A percentile compares a stretch with the other conserved stretches of the same genome.
Evolutionary conservation across 2,329 filamentous ascomycete genomes (phyloP).

Genomic region (Botrytis fabae): DNA sequence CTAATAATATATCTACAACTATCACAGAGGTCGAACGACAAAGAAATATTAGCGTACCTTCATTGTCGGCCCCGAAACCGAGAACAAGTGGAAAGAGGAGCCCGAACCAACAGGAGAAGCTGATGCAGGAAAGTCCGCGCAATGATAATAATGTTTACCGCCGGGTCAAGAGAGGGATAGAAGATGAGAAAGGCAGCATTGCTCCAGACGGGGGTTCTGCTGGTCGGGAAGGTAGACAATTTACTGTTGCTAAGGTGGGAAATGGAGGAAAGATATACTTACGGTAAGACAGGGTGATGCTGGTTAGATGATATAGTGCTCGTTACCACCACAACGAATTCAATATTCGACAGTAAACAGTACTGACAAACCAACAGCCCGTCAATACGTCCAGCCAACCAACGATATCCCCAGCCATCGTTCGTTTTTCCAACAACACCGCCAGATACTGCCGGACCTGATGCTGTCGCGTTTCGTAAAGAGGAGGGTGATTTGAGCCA

Average conservation of each 20-base stretch:
- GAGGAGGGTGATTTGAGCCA: conserved; percentile 33
- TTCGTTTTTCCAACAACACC: conserved; percentile 63
- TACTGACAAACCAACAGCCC: conserved; percentile 49
- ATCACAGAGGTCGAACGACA: conserved; percentile 32
- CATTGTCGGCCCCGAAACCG: conserved; percentile 33
- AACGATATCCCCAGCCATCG: conserved; percentile 60
- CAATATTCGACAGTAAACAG: conserved; percentile 22
- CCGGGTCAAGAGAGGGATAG: conserved; percentile 40
- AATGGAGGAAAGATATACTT: conserved; percentile 82
- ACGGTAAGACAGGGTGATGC: conserved; percentile 56
- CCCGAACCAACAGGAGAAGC: conserved; percentile 32
- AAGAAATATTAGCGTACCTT: conserved; percentile 29
- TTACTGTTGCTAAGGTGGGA: conserved; percentile 78
- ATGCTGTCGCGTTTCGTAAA: conserved; percentile 44
- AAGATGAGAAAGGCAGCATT: conserved; percentile 56
- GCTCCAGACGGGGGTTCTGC: conserved; percentile 61
- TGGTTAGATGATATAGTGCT: conserved; percentile 23
- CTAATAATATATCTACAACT: conserved; percentile 30
- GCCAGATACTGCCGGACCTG: conserved; percentile 58
- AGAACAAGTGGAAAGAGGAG: conserved; percentile 31
- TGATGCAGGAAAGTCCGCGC: conserved; percentile 36
- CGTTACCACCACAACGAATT: conserved; percentile 22
- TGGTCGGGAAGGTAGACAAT: conserved; percentile 49
- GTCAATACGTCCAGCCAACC: conserved; percentile 59
- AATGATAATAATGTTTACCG: conserved; percentile 37